A percentile compares a stretch with the other conserved stretches of the same genome.
Evolutionary conservation across 495 filamentous ascomycete species (phyloP).

Genomic region (Aspergillus indologenus): DNA sequence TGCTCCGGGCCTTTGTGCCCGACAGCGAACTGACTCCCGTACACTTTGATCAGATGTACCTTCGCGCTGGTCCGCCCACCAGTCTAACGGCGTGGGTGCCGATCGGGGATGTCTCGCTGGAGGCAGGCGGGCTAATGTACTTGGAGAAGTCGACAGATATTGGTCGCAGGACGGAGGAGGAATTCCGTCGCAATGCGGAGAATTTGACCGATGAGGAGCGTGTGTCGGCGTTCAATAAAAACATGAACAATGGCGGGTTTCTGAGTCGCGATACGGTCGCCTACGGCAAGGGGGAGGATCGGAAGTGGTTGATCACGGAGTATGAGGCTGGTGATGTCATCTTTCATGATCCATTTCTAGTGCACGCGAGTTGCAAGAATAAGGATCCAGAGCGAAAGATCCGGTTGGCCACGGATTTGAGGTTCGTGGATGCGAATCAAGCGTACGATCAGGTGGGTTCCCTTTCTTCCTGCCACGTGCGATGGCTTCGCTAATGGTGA

Average conservation of each 20-base stretch:
- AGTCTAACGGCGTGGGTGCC: too few species aligned
- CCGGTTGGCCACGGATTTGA: constrained; percentile 46
- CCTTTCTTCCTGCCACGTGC: too few species aligned
- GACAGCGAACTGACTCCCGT: too few species aligned
- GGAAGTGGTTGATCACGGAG: constrained; percentile 18
- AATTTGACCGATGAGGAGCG: constrained; percentile 36
- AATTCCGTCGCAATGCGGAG: constrained; percentile 30
- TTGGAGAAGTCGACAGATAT: constrained; percentile 27
- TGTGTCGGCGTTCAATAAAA: constrained; percentile 11
- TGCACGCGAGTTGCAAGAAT: constrained; percentile 48
- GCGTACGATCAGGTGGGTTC: constrained; percentile 15
- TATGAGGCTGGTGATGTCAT: constrained; percentile 57
- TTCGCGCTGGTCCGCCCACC: too few species aligned
- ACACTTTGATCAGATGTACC: too few species aligned
- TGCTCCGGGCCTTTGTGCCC: too few species aligned
- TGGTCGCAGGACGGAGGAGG: constrained; percentile 33
- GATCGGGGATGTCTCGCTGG: too few species aligned
- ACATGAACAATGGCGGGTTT: constrained; percentile 9
- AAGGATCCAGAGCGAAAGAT: constrained; percentile 47
- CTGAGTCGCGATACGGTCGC: constrained; percentile 15
- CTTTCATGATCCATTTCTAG: constrained; percentile 52
- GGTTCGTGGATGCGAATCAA: constrained; percentile 21
- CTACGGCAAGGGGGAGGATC: constrained; percentile 5
- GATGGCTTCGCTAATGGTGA: too few species aligned
- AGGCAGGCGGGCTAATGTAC: too few species aligned